Conservation (phyloP, 1,139 yeast species). For the Saccharomyces hybrid region DNA sequence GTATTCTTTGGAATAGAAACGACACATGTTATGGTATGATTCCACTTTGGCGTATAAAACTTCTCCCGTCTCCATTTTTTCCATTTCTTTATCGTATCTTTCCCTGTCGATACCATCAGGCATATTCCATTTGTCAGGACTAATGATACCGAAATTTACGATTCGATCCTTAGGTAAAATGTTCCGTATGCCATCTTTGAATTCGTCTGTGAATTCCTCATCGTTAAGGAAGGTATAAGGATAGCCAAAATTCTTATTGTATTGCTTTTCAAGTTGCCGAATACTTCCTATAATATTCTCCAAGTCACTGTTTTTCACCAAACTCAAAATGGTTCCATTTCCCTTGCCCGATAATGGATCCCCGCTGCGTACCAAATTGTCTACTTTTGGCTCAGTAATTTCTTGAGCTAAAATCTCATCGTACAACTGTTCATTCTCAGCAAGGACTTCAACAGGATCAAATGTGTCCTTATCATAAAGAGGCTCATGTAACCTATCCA, state of each 20-base stretch:
- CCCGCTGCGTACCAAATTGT: slow-evolving; percentile 27
- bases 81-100: slow-evolving; percentile 41
- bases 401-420: slow-evolving; percentile 29
- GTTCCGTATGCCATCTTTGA: slow-evolving; percentile 39
- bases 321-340: slow-evolving; percentile 65
- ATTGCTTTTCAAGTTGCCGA: slow-evolving; percentile 49
- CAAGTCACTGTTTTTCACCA: slow-evolving; percentile 62
- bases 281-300: slow-evolving; percentile 47
- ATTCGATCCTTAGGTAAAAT: slow-evolving; percentile 40
- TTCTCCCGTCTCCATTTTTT: slow-evolving; percentile 45
- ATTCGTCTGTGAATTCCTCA: slow-evolving; percentile 50
- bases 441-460: slow-evolving; percentile 30
- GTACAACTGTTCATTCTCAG: slow-evolving; percentile 35
- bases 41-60: slow-evolving; percentile 68
- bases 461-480: neutral
- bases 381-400: slow-evolving; percentile 47
- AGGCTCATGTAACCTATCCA: neutral
- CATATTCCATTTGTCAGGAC: slow-evolving; percentile 51
- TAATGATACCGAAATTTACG: slow-evolving; percentile 51
- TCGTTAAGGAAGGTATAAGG: slow-evolving; percentile 81
- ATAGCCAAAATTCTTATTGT: slow-evolving; percentile 63
- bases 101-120: slow-evolving; percentile 43
- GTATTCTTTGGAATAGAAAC: slow-evolving; percentile 73
- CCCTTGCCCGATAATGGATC: slow-evolving; percentile 34
- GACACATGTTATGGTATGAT: slow-evolving; percentile 75